These are phyloP conservation scores for Boletus vermiculosoides DNA, from an alignment of 768 basidiomycete genomes.

Conservation along the genomic window DNA sequence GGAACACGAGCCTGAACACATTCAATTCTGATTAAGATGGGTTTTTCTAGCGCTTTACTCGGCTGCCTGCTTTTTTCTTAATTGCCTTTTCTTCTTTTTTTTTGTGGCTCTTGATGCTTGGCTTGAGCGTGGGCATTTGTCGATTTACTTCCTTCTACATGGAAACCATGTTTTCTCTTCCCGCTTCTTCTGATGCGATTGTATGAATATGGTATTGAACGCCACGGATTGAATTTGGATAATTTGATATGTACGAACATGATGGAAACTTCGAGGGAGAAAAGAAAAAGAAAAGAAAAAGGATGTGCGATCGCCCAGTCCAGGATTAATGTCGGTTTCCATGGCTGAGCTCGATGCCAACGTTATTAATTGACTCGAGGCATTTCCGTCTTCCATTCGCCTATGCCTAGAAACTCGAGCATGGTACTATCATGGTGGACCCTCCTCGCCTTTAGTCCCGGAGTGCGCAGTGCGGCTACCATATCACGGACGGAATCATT, in stretches of 20 bases:
- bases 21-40: constrained; percentile 16
- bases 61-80: too few relatives aligned
- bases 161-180: not conserved
- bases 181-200: not conserved
- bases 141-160: not conserved
- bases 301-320: not conserved
- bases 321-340: not conserved
- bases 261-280: not conserved
- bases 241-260: not conserved
- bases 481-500: not conserved
- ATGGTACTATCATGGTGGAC: too few relatives aligned
- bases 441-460: too few relatives aligned
- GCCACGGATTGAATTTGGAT: not conserved
- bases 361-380: not conserved
- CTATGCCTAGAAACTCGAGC: too few relatives aligned
- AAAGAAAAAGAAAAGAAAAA: not conserved
- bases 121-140: not conserved
- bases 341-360: not conserved
- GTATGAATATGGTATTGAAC: not conserved
- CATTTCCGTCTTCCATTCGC: too few relatives aligned
- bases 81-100: not conserved
- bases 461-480: too few relatives aligned
- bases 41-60: not conserved
- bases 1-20: constrained; percentile 56
- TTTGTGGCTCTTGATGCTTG: not conserved